These are phyloP conservation scores for Boletellus sp. DNA, from an alignment of 768 basidiomycete genomes.

Conservation along the genomic window DNA sequence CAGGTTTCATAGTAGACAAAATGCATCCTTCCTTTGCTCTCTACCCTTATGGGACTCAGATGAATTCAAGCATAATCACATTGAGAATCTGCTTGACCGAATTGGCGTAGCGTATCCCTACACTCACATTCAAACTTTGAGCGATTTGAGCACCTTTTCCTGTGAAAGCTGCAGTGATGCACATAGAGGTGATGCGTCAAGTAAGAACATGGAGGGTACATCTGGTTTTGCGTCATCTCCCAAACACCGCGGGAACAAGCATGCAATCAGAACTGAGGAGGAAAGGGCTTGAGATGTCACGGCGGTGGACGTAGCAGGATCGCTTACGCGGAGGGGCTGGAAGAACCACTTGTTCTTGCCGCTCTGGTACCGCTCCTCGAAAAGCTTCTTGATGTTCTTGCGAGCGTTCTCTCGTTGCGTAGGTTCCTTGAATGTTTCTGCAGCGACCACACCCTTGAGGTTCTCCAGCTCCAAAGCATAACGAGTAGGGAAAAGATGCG, in stretches of 20 bases:
- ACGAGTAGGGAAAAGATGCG: constrained; percentile 98
- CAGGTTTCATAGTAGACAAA: constrained; percentile 19
- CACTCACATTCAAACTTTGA: background rate
- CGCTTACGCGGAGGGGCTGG: constrained; percentile 71
- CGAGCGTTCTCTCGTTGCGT: constrained; percentile 92
- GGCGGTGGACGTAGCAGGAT: background rate
- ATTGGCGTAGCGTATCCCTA: background rate
- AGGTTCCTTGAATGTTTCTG: constrained; percentile 97
- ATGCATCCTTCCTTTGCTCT: constrained; percentile 17
- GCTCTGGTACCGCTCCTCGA: constrained; percentile 90
- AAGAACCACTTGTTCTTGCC: constrained; percentile 99
- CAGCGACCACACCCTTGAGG: constrained; percentile 78
- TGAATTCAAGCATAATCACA: background rate
- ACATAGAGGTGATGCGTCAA: constrained; percentile 23
- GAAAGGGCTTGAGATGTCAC: constrained; percentile 3
- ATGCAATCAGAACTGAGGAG: constrained; percentile 34
- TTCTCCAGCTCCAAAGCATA: constrained; percentile 96
- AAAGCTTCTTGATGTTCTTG: constrained; percentile 92
- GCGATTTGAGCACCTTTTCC: background rate
- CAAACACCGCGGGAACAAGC: constrained; percentile 9
- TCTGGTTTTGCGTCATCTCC: constrained; percentile 33
- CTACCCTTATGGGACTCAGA: background rate
- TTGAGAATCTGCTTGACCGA: background rate
- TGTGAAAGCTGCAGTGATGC: background rate
- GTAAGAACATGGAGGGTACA: constrained; percentile 36